Evolutionary conservation across 2,329 filamentous ascomycete species (phyloP), one percentile per base, ranked within the genome.

Genomic region (Trichoderma harzianum): DNA sequence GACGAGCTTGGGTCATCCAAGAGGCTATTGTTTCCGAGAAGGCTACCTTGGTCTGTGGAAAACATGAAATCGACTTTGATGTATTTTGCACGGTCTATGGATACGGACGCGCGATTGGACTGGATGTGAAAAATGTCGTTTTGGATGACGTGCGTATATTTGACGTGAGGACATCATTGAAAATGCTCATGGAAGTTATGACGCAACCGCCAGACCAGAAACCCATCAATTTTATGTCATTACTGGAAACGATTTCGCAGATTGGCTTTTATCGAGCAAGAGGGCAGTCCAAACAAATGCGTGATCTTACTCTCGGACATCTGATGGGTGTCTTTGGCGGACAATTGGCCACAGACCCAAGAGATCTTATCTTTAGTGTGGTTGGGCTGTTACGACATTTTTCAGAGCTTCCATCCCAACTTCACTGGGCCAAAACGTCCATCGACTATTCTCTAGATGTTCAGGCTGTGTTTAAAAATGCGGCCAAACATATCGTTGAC

Each of bases 201-300:
- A 11, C 0, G 0, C 18, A 47, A 47, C 10, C n/a, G 43, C 0
- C 43, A 0, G n/a, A 47, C n/a, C 43, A 47, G 1, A 21, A 3
- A n/a, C 0, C 43, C 10, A 47, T 47, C 43, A 47, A 47, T n/a
- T 47, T 47, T 16, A 47, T 21, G 43, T 47, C 43, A 21, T 47
- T 47, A 0, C 43, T 47, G 43, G 43, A 47, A 47, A 47, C 43
- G 0, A 47, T 47, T n/a, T 47, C 43, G 43, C 43, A 47, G 0
- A 21, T 47, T 21, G 43, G 43, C 0, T 11, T 11, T 1, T 47
- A 47, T 21, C 43, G 43, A 47, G 1, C n/a, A 21, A 47, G 8
- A 11, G 18, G 43, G 4, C 43, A 47, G 18, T 47, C 43, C 1
- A 11, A 21, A 11, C 43, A 47, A 47, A 47, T 47, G 43, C 8